Evolutionary conservation across 805 yeast species (phyloP).

Genomic region (Candida quercuum): DNA sequence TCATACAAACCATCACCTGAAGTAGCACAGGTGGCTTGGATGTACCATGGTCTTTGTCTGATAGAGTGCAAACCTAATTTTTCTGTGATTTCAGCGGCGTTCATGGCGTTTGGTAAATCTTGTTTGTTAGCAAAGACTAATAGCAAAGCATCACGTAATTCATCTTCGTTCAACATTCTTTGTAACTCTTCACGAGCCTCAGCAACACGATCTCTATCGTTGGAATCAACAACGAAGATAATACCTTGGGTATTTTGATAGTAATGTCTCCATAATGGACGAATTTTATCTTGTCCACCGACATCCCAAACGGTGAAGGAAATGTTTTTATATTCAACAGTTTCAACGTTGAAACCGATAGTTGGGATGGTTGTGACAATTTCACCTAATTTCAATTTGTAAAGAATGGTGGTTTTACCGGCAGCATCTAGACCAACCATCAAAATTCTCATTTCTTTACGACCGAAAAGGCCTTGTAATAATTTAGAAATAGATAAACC

Average conservation of each 20-base stretch:
- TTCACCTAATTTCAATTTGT: slow-evolving; percentile 93
- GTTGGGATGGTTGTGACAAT: slow-evolving; percentile 96
- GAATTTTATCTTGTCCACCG: slow-evolving; percentile 99
- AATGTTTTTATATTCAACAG: slow-evolving; percentile 95
- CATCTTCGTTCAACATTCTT: slow-evolving; percentile 98
- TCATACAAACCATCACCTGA: slow-evolving; percentile 98
- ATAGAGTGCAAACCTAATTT: slow-evolving; percentile 94
- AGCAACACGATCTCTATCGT: slow-evolving; percentile 95
- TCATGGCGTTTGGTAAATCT: slow-evolving; percentile 98
- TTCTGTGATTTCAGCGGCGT: slow-evolving; percentile 97
- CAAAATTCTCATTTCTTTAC: slow-evolving; percentile 95
- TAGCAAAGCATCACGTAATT: slow-evolving; percentile 92
- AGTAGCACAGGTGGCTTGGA: slow-evolving; percentile 98
- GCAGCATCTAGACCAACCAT: slow-evolving; percentile 99
- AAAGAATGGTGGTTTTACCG: slow-evolving; percentile 95
- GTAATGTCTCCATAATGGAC: slow-evolving; percentile 99
- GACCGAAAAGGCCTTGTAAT: slow-evolving; percentile 93
- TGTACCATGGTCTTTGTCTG: slow-evolving; percentile 99
- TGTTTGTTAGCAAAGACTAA: slow-evolving; percentile 97
- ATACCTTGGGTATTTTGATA: slow-evolving; percentile 99
- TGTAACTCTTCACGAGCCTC: slow-evolving; percentile 98
- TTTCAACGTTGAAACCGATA: slow-evolving; percentile 95
- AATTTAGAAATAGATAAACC: slow-evolving; percentile 94
- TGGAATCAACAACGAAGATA: slow-evolving; percentile 95
- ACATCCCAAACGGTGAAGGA: slow-evolving; percentile 98